phyloP scores from a whole-genome alignment of 768 basidiomycete species.

The Rhodotorula sphaerocarpa region DNA sequence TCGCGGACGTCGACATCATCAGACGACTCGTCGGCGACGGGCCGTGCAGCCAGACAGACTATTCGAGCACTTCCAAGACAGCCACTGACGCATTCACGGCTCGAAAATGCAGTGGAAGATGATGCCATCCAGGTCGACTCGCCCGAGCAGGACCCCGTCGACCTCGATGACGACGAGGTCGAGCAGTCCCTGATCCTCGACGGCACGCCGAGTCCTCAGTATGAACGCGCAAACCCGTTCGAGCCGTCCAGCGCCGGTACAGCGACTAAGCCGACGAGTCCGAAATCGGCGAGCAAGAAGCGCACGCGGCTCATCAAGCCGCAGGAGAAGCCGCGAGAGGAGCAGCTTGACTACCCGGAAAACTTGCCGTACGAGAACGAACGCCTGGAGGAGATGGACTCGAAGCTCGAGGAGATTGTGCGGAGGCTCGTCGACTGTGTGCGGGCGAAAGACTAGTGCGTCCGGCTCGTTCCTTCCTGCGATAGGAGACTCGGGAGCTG shows the following conservation, averaged over 20 bases:
- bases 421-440: constrained; percentile 59
- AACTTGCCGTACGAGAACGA: constrained; percentile 46
- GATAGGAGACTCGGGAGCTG: neutral
- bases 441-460: constrained; percentile 72
- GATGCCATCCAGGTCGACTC: constrained; percentile 38
- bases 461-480: too few relatives aligned
- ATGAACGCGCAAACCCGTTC: constrained; percentile 27
- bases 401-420: constrained; percentile 44
- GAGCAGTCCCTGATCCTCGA: constrained; percentile 33
- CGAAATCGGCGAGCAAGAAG: constrained; percentile 10
- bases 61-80: too few relatives aligned
- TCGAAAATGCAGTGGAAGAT: constrained; percentile 30
- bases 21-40: neutral
- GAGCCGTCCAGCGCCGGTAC: neutral
- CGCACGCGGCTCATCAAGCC: constrained; percentile 10
- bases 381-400: constrained; percentile 47
- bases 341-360: constrained; percentile 37
- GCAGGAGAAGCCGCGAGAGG: constrained; percentile 26
- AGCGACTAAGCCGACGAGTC: neutral
- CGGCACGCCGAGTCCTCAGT: constrained; percentile 17
- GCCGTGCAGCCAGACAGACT: too few relatives aligned
- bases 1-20: neutral
- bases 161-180: constrained; percentile 36
- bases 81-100: too few relatives aligned
- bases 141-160: constrained; percentile 36